Conservation (phyloP, 2,329 filamentous ascomycete genomes). For the Ascochyta viciae-villosae region DNA sequence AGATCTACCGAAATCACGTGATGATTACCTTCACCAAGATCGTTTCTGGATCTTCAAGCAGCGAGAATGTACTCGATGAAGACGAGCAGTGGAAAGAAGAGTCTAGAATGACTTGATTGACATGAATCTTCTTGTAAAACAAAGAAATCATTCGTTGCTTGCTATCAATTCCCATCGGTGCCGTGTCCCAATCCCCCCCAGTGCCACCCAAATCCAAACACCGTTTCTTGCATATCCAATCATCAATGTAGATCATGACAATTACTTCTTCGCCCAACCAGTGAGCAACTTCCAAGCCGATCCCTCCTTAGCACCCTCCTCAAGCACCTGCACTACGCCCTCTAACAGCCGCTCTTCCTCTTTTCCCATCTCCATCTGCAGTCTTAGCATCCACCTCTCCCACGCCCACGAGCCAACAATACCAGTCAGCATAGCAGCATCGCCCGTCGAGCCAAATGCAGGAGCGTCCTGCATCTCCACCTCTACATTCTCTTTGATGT, state of each 20-base stretch:
- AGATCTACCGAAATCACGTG: slow-evolving; percentile 24
- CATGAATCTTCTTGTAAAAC: slow-evolving; percentile 26
- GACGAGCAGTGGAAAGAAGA: too few relatives aligned
- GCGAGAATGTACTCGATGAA: too few relatives aligned
- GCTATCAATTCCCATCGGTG: slow-evolving; percentile 37
- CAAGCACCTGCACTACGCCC: slow-evolving; percentile 64
- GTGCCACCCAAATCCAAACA: slow-evolving; percentile 24
- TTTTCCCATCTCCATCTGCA: slow-evolving; percentile 85
- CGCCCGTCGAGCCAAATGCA: slow-evolving; percentile 61
- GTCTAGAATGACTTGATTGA: slow-evolving; percentile 15
- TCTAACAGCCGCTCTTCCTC: slow-evolving; percentile 60
- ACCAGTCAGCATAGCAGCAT: slow-evolving; percentile 77
- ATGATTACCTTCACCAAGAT: neutral
- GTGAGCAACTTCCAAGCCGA: slow-evolving; percentile 67
- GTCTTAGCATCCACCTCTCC: slow-evolving; percentile 94
- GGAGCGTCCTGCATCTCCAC: slow-evolving; percentile 38
- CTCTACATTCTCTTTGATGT: slow-evolving; percentile 46
- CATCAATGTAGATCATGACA: slow-evolving; percentile 8
- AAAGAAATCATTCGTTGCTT: slow-evolving; percentile 36
- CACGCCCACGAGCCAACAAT: slow-evolving; percentile 87
- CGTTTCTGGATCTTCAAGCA: neutral
- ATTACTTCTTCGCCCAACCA: slow-evolving; percentile 55
- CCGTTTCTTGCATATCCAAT: slow-evolving; percentile 17
- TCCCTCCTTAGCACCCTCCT: slow-evolving; percentile 65
- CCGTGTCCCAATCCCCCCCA: neutral